A percentile compares a stretch with the other conserved stretches of the same genome.
These are phyloP conservation scores for Debaryomyces subglobosus DNA, from an alignment of 1,139 yeast genomes.

Conservation along the genomic window DNA sequence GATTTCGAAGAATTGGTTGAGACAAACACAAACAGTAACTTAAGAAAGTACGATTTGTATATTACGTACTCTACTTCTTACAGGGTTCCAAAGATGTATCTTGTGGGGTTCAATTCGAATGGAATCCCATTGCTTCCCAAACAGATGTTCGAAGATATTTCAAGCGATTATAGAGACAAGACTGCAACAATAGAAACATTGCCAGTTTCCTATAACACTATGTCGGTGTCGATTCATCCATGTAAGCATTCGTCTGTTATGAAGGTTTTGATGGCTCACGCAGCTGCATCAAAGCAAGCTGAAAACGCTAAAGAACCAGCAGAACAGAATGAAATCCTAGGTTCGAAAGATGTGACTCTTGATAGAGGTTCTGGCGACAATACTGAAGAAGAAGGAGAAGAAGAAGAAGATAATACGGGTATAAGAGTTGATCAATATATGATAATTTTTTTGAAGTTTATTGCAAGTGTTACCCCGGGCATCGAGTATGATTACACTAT, in stretches of 20 bases:
- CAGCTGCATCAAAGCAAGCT: constrained; percentile 25
- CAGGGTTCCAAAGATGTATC: constrained; percentile 91
- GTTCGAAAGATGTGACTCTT: constrained; percentile 28
- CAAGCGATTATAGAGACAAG: constrained; percentile 88
- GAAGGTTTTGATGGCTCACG: constrained; percentile 77
- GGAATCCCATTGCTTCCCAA: constrained; percentile 87
- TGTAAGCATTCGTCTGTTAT: constrained; percentile 94
- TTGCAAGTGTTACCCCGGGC: constrained; percentile 96
- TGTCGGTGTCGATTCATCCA: constrained; percentile 92
- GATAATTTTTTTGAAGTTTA: constrained; percentile 85
- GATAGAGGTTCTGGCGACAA: constrained; percentile 24
- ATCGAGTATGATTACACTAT: constrained; percentile 96
- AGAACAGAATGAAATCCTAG: constrained; percentile 15
- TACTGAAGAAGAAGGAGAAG: background rate
- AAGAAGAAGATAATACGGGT: constrained; percentile 15
- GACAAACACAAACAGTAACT: constrained; percentile 31
- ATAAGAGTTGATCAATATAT: constrained; percentile 90
- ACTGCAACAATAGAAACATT: constrained; percentile 95
- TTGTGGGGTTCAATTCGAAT: constrained; percentile 81
- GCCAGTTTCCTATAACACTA: constrained; percentile 78
- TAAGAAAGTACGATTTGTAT: constrained; percentile 82
- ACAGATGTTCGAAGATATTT: constrained; percentile 93
- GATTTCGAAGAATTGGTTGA: constrained; percentile 37
- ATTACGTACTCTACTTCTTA: constrained; percentile 93
- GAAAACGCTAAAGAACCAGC: constrained; percentile 21